phyloP scores from a whole-genome alignment of 2,329 filamentous ascomycete species.

The Colletotrichum aenigma region DNA sequence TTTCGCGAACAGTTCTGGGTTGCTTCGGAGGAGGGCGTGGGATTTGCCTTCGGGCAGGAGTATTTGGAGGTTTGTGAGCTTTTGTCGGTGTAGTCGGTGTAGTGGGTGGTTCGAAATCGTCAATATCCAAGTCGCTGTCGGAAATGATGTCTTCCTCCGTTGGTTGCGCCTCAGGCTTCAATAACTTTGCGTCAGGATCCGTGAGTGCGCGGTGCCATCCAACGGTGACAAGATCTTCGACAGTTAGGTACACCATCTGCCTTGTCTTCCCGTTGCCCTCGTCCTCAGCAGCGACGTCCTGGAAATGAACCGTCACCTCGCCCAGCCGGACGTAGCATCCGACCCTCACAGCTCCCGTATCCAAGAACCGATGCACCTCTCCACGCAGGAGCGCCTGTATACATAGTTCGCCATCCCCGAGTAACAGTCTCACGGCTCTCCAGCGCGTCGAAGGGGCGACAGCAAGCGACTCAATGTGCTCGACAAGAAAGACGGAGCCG shows the following conservation, averaged over 20 bases:
- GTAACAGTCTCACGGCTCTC: conserved; percentile 50
- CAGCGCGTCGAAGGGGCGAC: conserved; percentile 39
- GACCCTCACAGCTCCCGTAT: conserved; percentile 46
- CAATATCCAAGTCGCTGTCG: conserved; percentile 17
- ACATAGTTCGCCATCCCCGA: conserved; percentile 58
- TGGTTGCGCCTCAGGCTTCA: neutral
- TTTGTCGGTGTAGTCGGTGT: neutral
- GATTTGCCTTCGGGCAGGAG: neutral
- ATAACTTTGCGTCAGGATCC: neutral
- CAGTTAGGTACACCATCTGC: conserved; percentile 48
- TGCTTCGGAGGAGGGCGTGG: neutral
- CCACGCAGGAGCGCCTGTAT: conserved; percentile 55
- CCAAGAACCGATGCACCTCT: conserved; percentile 52
- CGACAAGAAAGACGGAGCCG: conserved; percentile 55
- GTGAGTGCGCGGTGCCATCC: conserved; percentile 45
- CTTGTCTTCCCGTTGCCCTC: neutral
- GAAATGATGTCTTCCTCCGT: neutral
- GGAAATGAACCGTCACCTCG: conserved; percentile 28
- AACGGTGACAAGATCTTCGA: conserved; percentile 48
- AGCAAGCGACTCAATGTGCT: conserved; percentile 42
- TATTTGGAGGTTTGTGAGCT: neutral
- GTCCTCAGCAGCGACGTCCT: neutral
- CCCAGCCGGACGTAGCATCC: conserved; percentile 56
- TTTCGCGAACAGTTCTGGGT: neutral
- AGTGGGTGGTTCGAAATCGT: neutral